Evolutionary conservation across 2,329 filamentous ascomycete species (phyloP).

Genomic region (Ceratocystis diversiconidia): DNA sequence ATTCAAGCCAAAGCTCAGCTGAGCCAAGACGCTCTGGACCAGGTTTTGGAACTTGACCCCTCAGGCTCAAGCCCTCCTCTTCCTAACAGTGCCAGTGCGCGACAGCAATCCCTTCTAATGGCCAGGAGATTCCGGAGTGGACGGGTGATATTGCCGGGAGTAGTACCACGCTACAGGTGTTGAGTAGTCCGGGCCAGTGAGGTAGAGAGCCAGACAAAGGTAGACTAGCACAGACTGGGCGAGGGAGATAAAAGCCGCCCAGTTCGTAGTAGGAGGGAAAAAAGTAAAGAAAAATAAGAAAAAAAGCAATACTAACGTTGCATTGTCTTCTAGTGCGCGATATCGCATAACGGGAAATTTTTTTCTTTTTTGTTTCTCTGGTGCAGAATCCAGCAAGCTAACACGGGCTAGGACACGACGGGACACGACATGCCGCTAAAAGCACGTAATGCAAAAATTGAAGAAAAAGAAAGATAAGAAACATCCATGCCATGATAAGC

Average conservation of each 20-base stretch:
- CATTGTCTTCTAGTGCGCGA: not conserved
- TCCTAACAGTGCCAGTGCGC: not conserved
- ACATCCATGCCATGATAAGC: not conserved
- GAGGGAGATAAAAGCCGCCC: not conserved
- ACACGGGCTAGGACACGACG: not conserved
- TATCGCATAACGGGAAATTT: not conserved
- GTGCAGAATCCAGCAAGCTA: not conserved
- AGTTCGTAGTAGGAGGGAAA: not conserved
- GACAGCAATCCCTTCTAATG: not conserved
- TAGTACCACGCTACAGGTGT: not conserved
- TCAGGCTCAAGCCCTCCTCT: not conserved
- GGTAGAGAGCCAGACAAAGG: not conserved
- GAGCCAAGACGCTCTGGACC: constrained; percentile 4
- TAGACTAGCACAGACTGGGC: not conserved
- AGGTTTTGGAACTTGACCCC: not conserved
- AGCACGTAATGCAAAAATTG: not conserved
- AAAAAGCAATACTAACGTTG: not conserved
- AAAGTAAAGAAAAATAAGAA: not conserved
- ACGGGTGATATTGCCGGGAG: not conserved
- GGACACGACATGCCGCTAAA: not conserved
- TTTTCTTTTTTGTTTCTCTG: not conserved
- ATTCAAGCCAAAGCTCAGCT: not conserved
- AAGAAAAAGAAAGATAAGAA: not conserved
- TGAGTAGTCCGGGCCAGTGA: not conserved
- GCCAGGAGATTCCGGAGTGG: not conserved